phyloP scores from a whole-genome alignment of 768 basidiomycete genomes.

The Boletus sensibilis region DNA sequence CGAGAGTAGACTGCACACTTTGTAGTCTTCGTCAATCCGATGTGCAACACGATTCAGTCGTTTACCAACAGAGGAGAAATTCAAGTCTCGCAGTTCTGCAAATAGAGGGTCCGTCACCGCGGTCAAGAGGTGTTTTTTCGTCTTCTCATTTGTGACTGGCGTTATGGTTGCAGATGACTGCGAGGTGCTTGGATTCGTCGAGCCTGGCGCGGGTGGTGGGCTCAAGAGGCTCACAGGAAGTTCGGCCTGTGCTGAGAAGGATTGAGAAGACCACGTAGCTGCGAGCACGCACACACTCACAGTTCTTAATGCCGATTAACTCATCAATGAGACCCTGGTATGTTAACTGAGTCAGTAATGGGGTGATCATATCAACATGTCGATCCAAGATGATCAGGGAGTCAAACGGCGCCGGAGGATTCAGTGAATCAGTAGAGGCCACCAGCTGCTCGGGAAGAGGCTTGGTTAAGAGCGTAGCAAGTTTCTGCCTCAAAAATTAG shows the following conservation, averaged over 20 bases:
- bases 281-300: constrained; percentile 44
- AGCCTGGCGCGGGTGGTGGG: constrained; percentile 49
- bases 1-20: constrained; percentile 43
- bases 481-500: constrained; percentile 50
- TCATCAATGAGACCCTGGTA: constrained; percentile 97
- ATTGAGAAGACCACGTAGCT: background rate
- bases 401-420: constrained; percentile 67
- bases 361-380: constrained; percentile 91
- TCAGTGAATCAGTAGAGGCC: constrained; percentile 40
- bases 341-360: constrained; percentile 91
- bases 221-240: constrained; percentile 69
- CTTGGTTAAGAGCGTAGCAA: constrained; percentile 68
- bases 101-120: constrained; percentile 76
- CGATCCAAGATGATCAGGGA: constrained; percentile 88
- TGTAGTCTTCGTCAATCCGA: constrained; percentile 89
- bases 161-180: constrained; percentile 45
- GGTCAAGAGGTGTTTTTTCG: constrained; percentile 87
- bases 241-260: constrained; percentile 66
- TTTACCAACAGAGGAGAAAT: constrained; percentile 87
- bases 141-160: constrained; percentile 69
- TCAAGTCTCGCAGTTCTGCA: constrained; percentile 81
- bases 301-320: constrained; percentile 83
- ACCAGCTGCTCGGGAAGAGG: constrained; percentile 46
- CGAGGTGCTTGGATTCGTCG: constrained; percentile 40
- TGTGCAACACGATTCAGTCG: constrained; percentile 78